Percentiles rank a stretch among this genome's conserved stretches.
These are phyloP conservation scores for Huntiella omanensis DNA, from an alignment of 2,329 filamentous ascomycete genomes.

Conservation along the genomic window DNA sequence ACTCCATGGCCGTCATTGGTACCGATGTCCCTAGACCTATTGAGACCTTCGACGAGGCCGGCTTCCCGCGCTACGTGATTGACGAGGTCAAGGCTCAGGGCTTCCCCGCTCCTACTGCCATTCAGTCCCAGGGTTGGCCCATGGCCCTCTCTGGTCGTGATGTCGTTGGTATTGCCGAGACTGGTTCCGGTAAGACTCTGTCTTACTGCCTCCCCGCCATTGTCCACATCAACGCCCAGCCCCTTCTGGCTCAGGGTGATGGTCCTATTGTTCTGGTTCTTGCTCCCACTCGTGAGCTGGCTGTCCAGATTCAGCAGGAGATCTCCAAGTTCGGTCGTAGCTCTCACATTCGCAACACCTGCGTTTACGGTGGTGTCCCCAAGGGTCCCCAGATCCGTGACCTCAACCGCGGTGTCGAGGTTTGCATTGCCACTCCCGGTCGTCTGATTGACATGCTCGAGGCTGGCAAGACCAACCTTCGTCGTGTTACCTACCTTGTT, in stretches of 20 bases:
- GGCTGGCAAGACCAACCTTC: constrained; percentile 92
- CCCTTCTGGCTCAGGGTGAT: constrained; percentile 82
- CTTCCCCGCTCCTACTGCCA: constrained; percentile 70
- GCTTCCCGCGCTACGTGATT: constrained; percentile 93
- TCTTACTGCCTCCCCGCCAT: constrained; percentile 97
- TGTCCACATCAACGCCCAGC: constrained; percentile 98
- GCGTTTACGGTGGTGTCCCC: constrained; percentile 96
- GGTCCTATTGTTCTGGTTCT: constrained; percentile 93
- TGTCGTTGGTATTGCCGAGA: constrained; percentile 97
- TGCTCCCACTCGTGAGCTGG: constrained; percentile 90
- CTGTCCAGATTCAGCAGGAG: constrained; percentile 96
- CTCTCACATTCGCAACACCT: constrained; percentile 94
- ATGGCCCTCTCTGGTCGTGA: constrained; percentile 97
- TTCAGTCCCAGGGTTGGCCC: constrained; percentile 97
- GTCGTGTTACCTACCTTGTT: constrained; percentile 92
- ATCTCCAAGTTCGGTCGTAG: constrained; percentile 98
- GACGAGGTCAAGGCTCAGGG: constrained; percentile 97
- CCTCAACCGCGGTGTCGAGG: constrained; percentile 84
- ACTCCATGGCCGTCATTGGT: constrained; percentile 70
- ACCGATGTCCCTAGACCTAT: constrained; percentile 76
- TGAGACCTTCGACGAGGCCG: constrained; percentile 92
- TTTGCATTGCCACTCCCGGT: constrained; percentile 94
- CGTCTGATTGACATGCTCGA: constrained; percentile 98
- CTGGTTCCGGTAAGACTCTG: constrained; percentile 95
- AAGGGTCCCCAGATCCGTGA: constrained; percentile 96